Evolutionary conservation across 2,329 filamentous ascomycete species (phyloP), one percentile per base, ranked within the genome.

Genomic region (Colletotrichum simmondsii): DNA sequence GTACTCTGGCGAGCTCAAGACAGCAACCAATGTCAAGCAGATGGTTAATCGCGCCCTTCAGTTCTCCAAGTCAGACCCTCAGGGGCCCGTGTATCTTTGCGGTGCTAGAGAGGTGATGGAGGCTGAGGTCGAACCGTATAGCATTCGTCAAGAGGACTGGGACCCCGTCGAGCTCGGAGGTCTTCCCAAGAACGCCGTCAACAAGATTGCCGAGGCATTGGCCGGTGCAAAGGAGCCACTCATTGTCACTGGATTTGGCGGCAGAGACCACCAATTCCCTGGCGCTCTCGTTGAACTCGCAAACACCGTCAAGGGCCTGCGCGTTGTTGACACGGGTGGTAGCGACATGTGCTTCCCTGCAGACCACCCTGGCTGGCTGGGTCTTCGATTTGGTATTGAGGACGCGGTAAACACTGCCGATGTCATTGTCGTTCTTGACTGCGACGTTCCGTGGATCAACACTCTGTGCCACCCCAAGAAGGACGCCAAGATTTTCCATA

Each of bases 401-500:
- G 90, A 94, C 2, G 86, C 87, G 54, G 94, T 98, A 79, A 89
- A 87, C 71, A 90, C 90, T 0, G 94, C 95, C 0, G 96, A 98
- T 80, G 90, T 95, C 12, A 97, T 98, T 72, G 76, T 98, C 1
- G 92, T 98, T 2, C 79, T 97, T 28, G 93, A 98, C 81, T 97
- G 95, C 75, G 95, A 98, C 79, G 95, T 98, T 0, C 95, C 95
- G 0, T 98, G 95, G 95, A 95, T 98, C 68, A 92, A 92, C n/a
- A 97, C 94, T 0, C 90, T 91, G 19, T 91, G 89, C 81, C 86
- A 85, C 75, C 91, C 91, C 0, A 81, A 81, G 1, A 80, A 83
- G 2, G 85, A 87, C 19, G 87, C 88, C 24, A 86, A 85, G 74
- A 83, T 93, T 68, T 92, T 89, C 81, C 91, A 93, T 77, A 86